phyloP scores from a whole-genome alignment of 73 alveolate species.

The Loxodes magnus region DNA sequence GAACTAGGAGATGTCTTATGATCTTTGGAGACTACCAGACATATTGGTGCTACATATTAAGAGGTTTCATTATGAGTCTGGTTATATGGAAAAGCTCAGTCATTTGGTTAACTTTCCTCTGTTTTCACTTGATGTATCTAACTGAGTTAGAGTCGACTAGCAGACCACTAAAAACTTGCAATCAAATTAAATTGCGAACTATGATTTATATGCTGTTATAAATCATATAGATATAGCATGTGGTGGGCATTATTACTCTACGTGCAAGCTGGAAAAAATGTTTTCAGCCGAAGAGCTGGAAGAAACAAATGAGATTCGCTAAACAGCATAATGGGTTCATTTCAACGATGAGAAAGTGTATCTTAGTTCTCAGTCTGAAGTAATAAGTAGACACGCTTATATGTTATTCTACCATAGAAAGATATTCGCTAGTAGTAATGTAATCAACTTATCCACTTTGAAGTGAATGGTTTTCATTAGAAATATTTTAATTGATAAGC shows the following conservation, averaged over 20 bases:
- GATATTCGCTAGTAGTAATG: slow-evolving; percentile 6
- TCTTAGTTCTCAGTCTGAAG: slow-evolving; percentile 5
- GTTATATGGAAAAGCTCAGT: not conserved
- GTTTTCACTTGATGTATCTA: not conserved
- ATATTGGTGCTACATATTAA: slow-evolving; percentile 7
- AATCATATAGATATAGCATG: slow-evolving; percentile 4
- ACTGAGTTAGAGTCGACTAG: not conserved
- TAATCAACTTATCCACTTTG: not conserved
- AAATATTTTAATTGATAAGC: not conserved
- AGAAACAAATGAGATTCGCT: no score
- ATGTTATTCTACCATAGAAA: slow-evolving; percentile 2
- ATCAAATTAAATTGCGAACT: not conserved
- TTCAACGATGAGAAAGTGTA: slow-evolving; percentile 1
- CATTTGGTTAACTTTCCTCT: slow-evolving; percentile 8
- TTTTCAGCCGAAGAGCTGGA: no score
- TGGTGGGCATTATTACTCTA: slow-evolving; percentile 6
- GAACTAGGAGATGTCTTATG: not conserved
- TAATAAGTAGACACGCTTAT: slow-evolving; percentile 8
- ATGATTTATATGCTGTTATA: slow-evolving; percentile 12
- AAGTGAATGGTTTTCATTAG: not conserved
- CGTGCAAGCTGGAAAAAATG: slow-evolving; percentile 1
- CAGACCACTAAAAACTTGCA: not conserved
- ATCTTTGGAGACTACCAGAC: slow-evolving; percentile 10
- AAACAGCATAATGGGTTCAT: slow-evolving; percentile 8
- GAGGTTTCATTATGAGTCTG: not conserved